Conservation (phyloP, 1,284 basidiomycete genomes). For the Trichosporon faecale region DNA sequence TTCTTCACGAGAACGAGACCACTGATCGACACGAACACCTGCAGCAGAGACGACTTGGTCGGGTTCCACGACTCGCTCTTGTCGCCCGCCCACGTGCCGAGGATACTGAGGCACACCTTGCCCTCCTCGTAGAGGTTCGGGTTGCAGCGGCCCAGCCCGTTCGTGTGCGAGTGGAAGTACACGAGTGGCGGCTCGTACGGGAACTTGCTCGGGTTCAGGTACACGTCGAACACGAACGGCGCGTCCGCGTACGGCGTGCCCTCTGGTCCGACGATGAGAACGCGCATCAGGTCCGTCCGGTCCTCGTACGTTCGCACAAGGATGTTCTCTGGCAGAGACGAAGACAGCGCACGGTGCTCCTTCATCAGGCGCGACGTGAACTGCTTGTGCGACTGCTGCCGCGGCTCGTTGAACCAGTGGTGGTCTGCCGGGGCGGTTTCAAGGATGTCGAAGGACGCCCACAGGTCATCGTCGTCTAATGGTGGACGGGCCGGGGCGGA, state of each 20-base stretch:
- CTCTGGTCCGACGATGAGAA: slow-evolving; percentile 84
- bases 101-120: slow-evolving; percentile 86
- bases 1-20: slow-evolving; percentile 87
- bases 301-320: slow-evolving; percentile 62
- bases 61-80: slow-evolving; percentile 75
- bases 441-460: slow-evolving; percentile 75
- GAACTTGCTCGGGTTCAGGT: slow-evolving; percentile 75
- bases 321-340: slow-evolving; percentile 64
- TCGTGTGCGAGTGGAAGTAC: slow-evolving; percentile 90
- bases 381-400: slow-evolving; percentile 61
- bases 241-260: slow-evolving; percentile 92
- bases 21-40: slow-evolving; percentile 90
- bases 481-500: not conserved
- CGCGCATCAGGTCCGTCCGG: slow-evolving; percentile 77
- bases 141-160: slow-evolving; percentile 80
- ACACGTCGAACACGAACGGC: slow-evolving; percentile 92
- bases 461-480: slow-evolving; percentile 45
- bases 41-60: slow-evolving; percentile 71
- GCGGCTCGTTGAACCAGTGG: slow-evolving; percentile 62
- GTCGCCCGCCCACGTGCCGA: slow-evolving; percentile 90
- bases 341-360: slow-evolving; percentile 76
- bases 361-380: slow-evolving; percentile 73
- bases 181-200: slow-evolving; percentile 82
- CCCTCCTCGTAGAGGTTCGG: slow-evolving; percentile 90
- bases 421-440: slow-evolving; percentile 74